Evolutionary conservation across 352 stramenopile species (phyloP), one percentile per base, ranked within the genome.

Genomic region (Pythium oligandrum): DNA sequence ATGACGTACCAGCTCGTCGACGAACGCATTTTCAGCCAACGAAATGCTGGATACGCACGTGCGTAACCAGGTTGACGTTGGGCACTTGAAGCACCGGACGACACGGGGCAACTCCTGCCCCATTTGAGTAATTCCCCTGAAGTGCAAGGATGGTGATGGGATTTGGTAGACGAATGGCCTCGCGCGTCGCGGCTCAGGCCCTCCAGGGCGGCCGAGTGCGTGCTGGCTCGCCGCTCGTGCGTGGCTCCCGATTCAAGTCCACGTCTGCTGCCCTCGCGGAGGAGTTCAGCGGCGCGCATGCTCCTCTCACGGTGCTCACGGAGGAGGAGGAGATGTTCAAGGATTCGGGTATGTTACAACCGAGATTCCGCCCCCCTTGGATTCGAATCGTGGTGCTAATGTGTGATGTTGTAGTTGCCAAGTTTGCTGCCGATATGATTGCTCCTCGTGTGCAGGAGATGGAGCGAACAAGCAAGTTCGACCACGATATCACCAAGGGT

Each of bases 391-490:
- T 26, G 17, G n/a, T 51, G 4, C 2, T 56, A 12, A 44, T 35
- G n/a, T 33, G 34, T 26, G 17, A 26, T 26, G 17, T 26, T 26
- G 38, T 57, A 83, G 84, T 96, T 11, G 71, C 80, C 8, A 78
- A 78, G 57, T 97, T 97, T 68, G 87, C 90, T 5, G 75, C 79
- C 0, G 85, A 95, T 44, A 71, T 88, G 40, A 87, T 97, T 43
- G 66, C 67, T 1, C 96, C 96, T 4, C 68, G 87, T 31, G 96
- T 98, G 26, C 78, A 86, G 48, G 75, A 78, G 17, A 98, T 99
- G 95, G 96, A 99, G 62, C 66, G 88, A 43, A 72, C 88, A 30
- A 86, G 83, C 6, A 77, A 92, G 44, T 97, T 98, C 69, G 71
- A 95, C 64, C 87, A 97, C n/a, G 66, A 71, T 3, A 86, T 99